Evolutionary conservation across 2,329 filamentous ascomycete species (phyloP), one percentile per base, ranked within the genome.

Genomic region (Coccinonectria pachysandricola): DNA sequence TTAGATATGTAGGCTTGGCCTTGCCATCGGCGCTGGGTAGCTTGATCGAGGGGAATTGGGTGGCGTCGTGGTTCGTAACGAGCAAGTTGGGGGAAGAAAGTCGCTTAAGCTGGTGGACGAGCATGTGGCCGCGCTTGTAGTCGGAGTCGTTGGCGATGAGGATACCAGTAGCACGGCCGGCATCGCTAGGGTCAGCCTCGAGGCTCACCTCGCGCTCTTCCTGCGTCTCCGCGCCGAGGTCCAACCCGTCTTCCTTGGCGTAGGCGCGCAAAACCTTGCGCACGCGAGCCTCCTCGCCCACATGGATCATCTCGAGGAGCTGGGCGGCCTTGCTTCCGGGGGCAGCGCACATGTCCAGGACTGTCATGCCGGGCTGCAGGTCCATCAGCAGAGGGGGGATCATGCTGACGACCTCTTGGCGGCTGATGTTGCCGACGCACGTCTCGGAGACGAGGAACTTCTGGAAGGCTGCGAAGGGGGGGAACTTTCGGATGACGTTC

Each of bases 321-420:
- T 98, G 91, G 4, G 86, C 84, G 8, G 91, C 87, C 66, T 98
- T 98, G 65, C 88, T 96, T 34, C 91, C 91, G 2, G 91, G 91
- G 1, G 91, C 91, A 33, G 91, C 91, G 58, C 91, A 98, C 64
- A 98, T 78, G 55, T 98, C 91, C 43, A 98, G 62, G 7, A 95
- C 87, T 2, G 79, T 81, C 79, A 95, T 93, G 27, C 87, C 84
- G 4, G 91, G 87, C 43, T 75, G 75, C 26, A 96, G 68, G 48
- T 96, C 87, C 65, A 98, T 81, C 45, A 96, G 67, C 43, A 96
- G 70, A 14, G 91, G 91, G 14, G 91, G 91, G 37, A 98, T 96
- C 91, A 98, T 98, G 63, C 85, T 94, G 48, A 98, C 91, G 22
- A 94, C 80, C 61, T 98, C 91, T 58, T 98, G 91, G 46, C 91